Evolutionary conservation across 2,329 filamentous ascomycete genomes (phyloP).

Genomic region (Clathrospora elynae): DNA sequence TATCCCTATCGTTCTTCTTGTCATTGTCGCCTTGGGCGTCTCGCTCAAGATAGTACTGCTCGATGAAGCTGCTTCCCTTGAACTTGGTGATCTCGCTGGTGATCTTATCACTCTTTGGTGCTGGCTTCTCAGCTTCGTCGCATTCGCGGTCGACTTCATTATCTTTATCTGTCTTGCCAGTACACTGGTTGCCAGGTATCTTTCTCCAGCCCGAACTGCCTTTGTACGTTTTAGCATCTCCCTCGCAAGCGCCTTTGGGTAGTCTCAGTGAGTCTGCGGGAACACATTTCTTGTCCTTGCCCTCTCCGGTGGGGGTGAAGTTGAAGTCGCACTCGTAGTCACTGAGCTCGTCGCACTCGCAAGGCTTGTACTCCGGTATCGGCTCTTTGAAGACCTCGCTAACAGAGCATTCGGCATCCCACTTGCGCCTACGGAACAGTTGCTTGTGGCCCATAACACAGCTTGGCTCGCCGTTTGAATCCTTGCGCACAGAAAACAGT

Average conservation of each 20-base stretch:
- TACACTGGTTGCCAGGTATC: constrained; percentile 70
- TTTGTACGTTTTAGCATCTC: constrained; percentile 73
- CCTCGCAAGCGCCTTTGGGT: constrained; percentile 76
- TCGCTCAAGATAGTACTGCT: constrained; percentile 79
- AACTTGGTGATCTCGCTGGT: constrained; percentile 66
- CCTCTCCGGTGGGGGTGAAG: constrained; percentile 62
- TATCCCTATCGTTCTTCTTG: constrained; percentile 66
- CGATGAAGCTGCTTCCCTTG: constrained; percentile 59
- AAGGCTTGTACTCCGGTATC: constrained; percentile 70
- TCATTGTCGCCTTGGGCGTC: constrained; percentile 70
- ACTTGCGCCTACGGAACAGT: constrained; percentile 82
- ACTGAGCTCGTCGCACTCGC: constrained; percentile 72
- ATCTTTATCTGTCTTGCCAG: constrained; percentile 51
- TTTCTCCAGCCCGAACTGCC: constrained; percentile 89
- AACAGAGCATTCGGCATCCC: constrained; percentile 86
- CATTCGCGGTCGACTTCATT: constrained; percentile 73
- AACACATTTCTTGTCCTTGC: constrained; percentile 69
- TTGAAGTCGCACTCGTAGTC: constrained; percentile 99
- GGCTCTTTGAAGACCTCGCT: constrained; percentile 83
- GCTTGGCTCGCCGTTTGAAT: constrained; percentile 77
- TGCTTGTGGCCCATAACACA: constrained; percentile 98
- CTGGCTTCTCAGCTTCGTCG: constrained; percentile 60
- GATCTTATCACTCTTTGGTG: constrained; percentile 70
- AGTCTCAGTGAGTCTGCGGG: constrained; percentile 65
- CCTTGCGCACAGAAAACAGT: constrained; percentile 84